Base-by-base conservation (phyloP, 139 green algal genomes). In the Volvox africanus region DNA sequence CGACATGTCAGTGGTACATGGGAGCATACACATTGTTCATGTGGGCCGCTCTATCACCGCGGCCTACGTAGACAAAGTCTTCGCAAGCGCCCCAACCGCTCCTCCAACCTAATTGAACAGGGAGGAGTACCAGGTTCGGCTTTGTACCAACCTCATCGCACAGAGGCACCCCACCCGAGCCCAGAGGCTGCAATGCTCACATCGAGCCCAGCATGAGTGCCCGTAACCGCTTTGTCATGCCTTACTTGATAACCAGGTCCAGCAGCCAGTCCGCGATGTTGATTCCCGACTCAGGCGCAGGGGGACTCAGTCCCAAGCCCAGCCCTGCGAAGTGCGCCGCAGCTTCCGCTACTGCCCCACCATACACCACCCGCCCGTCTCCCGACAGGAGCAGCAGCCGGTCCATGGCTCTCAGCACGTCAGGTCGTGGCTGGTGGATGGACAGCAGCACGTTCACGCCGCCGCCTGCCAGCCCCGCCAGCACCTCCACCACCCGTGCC, bases 241-340 rank as follows among this genome's bases (percentile, higher is more conserved):
- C 87, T 32, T 75, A 91, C 79, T 85, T 94, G 82, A 97, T 96
- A 68, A 97, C 92, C 20, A 96, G 61, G 82, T 97, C 96, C 82
- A 97, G 91, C 88, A 97, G 93, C 94, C 95, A 96, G 90, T 97
- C 96, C 0, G 95, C 93, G 32, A 96, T 91, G 84, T 95, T 92
- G 75, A 96, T 89, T 30, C 78, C 83, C 50, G 94, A 89, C 50
- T 62, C 76, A 0, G 79, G 44, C 6, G 76, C 69, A 0, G 91
- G 90, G 5, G 87, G 89, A 5, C 61, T 24, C 50, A 91, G 89
- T 36, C 91, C 90, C 19, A 94, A 82, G 2, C 61, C 82, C 81
- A 71, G 81, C 19, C 24, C 30, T 13, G 71, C 78, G 61, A 97
- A 94, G 87, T 97, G 92, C n/a, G 67, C 71, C 21, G 55, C 86